Conservation (phyloP, 805 yeast genomes). For the Isabelozyma heimii region DNA sequence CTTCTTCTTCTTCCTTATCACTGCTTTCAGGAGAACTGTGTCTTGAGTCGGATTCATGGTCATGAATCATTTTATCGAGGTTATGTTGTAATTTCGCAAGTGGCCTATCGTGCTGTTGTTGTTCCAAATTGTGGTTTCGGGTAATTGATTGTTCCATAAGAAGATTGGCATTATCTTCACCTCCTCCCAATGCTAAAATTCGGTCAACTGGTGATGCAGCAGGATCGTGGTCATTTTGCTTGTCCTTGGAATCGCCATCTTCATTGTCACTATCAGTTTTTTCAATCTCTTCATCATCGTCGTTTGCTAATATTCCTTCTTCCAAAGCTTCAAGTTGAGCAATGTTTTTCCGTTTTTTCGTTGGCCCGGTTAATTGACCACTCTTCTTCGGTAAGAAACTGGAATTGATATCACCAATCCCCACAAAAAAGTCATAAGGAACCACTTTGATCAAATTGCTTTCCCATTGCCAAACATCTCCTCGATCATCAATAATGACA, state of each 20-base stretch:
- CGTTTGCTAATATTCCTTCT: slow-evolving; percentile 7
- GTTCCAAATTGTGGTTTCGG: slow-evolving; percentile 69
- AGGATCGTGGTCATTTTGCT: slow-evolving; percentile 6
- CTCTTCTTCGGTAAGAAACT: slow-evolving; percentile 83
- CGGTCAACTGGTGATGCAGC: slow-evolving; percentile 45
- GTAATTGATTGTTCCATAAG: slow-evolving; percentile 58
- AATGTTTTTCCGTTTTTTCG: slow-evolving; percentile 56
- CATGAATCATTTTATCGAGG: slow-evolving; percentile 50
- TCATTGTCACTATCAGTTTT: not conserved
- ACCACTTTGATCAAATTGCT: slow-evolving; percentile 86
- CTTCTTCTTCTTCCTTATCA: slow-evolving; percentile 18
- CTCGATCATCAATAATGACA: slow-evolving; percentile 93
- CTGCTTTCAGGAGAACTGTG: slow-evolving; percentile 12
- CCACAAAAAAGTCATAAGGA: slow-evolving; percentile 94
- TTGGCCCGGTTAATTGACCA: slow-evolving; percentile 55
- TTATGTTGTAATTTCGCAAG: slow-evolving; percentile 78
- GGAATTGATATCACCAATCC: slow-evolving; percentile 95
- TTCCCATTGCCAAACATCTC: slow-evolving; percentile 99
- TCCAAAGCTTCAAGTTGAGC: slow-evolving; percentile 51
- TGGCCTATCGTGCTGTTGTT: slow-evolving; percentile 80
- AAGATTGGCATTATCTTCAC: slow-evolving; percentile 47
- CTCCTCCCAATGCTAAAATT: slow-evolving; percentile 48
- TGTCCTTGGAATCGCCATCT: slow-evolving; percentile 1
- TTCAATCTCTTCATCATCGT: slow-evolving; percentile 4
- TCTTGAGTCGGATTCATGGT: slow-evolving; percentile 14